Conservation (phyloP, 768 basidiomycete species). For the Kwoniella pini region DNA sequence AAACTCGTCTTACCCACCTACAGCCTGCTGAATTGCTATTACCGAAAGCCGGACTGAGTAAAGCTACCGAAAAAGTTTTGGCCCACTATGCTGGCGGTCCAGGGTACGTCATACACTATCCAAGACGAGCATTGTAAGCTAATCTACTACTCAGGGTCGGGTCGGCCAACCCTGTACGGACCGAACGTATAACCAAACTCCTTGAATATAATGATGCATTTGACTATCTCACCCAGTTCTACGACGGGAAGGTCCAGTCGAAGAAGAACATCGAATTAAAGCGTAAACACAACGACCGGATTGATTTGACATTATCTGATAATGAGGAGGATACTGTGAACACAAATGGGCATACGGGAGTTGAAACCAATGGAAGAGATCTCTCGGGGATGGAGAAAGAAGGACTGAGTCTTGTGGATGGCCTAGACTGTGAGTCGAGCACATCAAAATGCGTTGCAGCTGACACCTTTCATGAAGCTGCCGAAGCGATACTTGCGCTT, state of each 20-base stretch:
- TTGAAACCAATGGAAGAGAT: not conserved
- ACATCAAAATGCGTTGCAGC: too few species aligned
- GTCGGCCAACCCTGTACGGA: conserved; percentile 59
- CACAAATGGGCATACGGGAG: not conserved
- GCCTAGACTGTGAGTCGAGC: conserved; percentile 28
- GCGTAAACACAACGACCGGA: conserved; percentile 1
- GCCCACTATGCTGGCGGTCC: conserved; percentile 61
- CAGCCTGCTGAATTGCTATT: conserved; percentile 79
- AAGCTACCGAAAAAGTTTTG: conserved; percentile 73
- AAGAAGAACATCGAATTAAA: conserved; percentile 4
- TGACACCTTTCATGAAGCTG: conserved; percentile 24
- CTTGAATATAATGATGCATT: conserved; percentile 73
- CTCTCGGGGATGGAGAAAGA: not conserved
- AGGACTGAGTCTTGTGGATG: not conserved
- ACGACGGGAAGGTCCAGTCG: conserved; percentile 12
- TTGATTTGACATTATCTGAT: conserved; percentile 17
- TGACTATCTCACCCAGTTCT: conserved; percentile 51
- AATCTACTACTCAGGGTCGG: too few species aligned
- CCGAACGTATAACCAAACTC: conserved; percentile 63
- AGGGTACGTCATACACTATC: conserved; percentile 57
- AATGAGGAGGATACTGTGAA: conserved; percentile 5
- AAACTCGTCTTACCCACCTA: conserved; percentile 86
- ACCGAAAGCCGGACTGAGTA: conserved; percentile 63
- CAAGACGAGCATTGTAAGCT: too few species aligned
- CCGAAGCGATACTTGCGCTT: conserved; percentile 38